Evolutionary conservation across 257 asterid species (phyloP).

Genomic region (Jacaranda copaia): DNA sequence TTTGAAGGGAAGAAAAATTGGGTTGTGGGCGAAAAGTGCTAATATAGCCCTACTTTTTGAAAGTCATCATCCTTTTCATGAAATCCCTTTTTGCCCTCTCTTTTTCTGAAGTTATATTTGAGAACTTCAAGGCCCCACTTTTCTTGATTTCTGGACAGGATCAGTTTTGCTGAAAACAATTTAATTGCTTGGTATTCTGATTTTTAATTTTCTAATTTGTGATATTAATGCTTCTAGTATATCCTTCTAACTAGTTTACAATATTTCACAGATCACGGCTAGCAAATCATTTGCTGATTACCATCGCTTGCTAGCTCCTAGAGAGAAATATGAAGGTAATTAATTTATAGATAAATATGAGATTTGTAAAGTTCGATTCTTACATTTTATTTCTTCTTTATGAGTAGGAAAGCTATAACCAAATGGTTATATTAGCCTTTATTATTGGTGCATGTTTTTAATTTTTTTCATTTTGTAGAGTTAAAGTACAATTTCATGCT

Average conservation of each 20-base stretch:
- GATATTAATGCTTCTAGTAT: background rate
- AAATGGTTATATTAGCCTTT: background rate
- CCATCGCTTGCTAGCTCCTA: conserved; percentile 80
- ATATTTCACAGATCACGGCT: conserved; percentile 59
- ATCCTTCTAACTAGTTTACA: conserved; percentile 5
- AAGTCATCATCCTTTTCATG: background rate
- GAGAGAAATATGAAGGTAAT: conserved; percentile 74
- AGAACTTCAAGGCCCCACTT: background rate
- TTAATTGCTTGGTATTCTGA: background rate
- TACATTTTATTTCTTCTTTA: background rate
- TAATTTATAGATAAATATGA: background rate
- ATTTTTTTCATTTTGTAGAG: background rate
- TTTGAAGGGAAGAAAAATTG: background rate
- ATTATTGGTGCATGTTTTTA: background rate
- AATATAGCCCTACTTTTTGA: background rate
- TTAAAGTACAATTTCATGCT: background rate
- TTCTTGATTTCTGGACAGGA: background rate
- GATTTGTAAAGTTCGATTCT: background rate
- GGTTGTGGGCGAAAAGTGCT: background rate
- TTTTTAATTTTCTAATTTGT: background rate
- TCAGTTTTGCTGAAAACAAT: background rate
- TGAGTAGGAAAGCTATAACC: conserved; percentile 3
- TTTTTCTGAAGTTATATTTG: background rate
- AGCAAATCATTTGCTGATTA: conserved; percentile 64
- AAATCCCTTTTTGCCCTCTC: background rate